A percentile compares a stretch with the other conserved stretches of the same genome.
These are phyloP conservation scores for Neurospora crassa DNA, from an alignment of 2,329 filamentous ascomycete genomes.

Conservation along the genomic window DNA sequence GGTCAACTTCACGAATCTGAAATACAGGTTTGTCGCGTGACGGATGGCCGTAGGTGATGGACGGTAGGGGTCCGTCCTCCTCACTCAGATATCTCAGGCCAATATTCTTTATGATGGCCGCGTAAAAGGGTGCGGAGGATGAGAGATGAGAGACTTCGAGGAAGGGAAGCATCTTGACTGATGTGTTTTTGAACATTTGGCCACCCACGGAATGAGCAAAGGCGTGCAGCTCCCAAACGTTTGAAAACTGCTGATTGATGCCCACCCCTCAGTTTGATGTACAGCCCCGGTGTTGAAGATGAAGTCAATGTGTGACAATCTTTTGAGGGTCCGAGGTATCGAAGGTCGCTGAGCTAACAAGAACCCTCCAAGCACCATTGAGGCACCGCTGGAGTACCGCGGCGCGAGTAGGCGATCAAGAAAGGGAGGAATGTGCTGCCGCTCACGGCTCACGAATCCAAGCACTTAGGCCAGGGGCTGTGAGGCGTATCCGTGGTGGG, in stretches of 20 bases:
- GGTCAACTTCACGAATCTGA: constrained; percentile 33
- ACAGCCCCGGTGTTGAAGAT: not conserved
- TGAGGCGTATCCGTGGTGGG: not conserved
- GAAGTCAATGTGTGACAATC: not conserved
- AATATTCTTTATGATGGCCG: constrained; percentile 67
- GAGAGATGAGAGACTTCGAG: constrained; percentile 67
- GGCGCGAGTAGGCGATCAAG: not conserved
- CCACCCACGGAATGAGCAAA: not conserved
- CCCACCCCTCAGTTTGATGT: not conserved
- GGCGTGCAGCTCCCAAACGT: not conserved
- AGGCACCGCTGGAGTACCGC: not conserved
- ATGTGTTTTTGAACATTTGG: constrained; percentile 3
- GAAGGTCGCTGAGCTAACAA: not conserved
- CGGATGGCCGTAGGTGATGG: constrained; percentile 33
- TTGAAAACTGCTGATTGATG: not conserved
- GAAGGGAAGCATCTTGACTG: constrained; percentile 33
- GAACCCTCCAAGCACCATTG: not conserved
- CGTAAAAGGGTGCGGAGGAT: constrained; percentile 74
- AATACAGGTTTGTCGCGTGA: constrained; percentile 29
- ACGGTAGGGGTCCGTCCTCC: constrained; percentile 20
- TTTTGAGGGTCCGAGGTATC: not conserved
- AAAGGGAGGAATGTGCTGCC: not conserved
- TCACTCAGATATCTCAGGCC: constrained; percentile 59
- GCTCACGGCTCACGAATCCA: not conserved
- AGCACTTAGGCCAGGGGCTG: not conserved